Evolutionary conservation across 768 basidiomycete genomes (phyloP), one percentile per base, ranked within the genome.

Genomic region (Tubosaeta brunneosetosa): DNA sequence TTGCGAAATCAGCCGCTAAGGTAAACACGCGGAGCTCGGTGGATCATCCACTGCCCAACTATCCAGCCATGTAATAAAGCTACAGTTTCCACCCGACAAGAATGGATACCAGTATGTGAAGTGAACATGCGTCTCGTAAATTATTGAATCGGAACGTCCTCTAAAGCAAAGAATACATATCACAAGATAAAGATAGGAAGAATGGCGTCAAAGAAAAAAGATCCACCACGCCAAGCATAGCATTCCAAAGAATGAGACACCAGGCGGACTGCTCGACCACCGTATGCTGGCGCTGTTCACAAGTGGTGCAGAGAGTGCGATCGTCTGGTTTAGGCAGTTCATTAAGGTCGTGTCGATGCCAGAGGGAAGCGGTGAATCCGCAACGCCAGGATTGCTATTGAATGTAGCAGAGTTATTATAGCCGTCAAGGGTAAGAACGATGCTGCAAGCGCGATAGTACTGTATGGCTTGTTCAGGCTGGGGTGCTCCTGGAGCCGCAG

Each of bases 381-480:
- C 65, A 0, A 65, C 55, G 27, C 71, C 77, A 8, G 72, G 65
- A 19, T 80, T 70, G 27, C 53, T 58, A 34, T 64, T 66, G 25
- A 81, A 66, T 3, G 71, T 77, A 6, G 75, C 80, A 0, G 82
- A 81, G 55, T 87, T 78, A 59, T 87, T 86, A 62, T 87, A 86
- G 0, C 81, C 81, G 49, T 87, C 80, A 3, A 86, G 69, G 1
- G 82, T 77, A 25, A 87, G 71, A 2, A 77, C 79, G 34, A 85
- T 74, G 42, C 77, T 84, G 60, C 83, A 84, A 2, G 82, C 79
- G 29, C 85, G 82, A 60, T 83, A 88, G 64, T 87, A 88, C 52
- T 86, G 80, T n/a, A 86, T 58, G 0, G 75, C 77, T 59, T 84
- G 77, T 57, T 82, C 79, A 0, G 84, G 80, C 36, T 62, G 61